phyloP scores from a whole-genome alignment of 2,329 filamentous ascomycete species.

The Cylindrodendrum hubeiense region DNA sequence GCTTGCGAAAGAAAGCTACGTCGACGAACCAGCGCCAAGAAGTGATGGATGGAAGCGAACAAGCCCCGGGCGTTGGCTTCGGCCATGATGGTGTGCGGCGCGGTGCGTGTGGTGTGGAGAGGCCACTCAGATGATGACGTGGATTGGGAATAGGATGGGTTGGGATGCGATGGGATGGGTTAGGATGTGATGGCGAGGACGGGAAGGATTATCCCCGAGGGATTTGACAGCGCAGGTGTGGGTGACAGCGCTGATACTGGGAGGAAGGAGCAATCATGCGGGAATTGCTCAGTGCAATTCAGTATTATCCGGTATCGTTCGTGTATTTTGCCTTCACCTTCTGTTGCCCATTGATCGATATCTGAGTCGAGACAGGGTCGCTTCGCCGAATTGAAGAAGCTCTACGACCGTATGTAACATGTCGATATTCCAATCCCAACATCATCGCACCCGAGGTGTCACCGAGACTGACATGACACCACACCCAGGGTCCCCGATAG shows the following conservation, averaged over 20 bases:
- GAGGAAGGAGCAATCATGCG: neutral
- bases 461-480: neutral
- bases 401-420: neutral
- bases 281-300: neutral
- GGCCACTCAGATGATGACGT: constrained; percentile 25
- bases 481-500: neutral
- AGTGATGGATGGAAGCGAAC: neutral
- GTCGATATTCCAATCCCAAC: neutral
- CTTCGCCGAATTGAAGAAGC: neutral
- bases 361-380: neutral
- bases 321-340: too few species aligned
- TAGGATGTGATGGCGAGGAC: constrained; percentile 13
- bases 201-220: constrained; percentile 27
- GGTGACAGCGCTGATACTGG: neutral
- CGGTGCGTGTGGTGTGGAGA: constrained; percentile 6
- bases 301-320: neutral
- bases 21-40: neutral
- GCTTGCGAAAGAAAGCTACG: constrained; percentile 7
- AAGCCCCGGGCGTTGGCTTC: neutral
- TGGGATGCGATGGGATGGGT: constrained; percentile 7
- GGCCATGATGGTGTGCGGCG: constrained; percentile 22
- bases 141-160: constrained; percentile 5
- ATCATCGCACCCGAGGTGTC: neutral
- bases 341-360: neutral
- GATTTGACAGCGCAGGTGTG: neutral